A percentile compares a stretch with the other conserved stretches of the same genome.
These are phyloP conservation scores for Pseudozyma hubeiensis DNA, from an alignment of 1,284 basidiomycete genomes.

Conservation along the genomic window DNA sequence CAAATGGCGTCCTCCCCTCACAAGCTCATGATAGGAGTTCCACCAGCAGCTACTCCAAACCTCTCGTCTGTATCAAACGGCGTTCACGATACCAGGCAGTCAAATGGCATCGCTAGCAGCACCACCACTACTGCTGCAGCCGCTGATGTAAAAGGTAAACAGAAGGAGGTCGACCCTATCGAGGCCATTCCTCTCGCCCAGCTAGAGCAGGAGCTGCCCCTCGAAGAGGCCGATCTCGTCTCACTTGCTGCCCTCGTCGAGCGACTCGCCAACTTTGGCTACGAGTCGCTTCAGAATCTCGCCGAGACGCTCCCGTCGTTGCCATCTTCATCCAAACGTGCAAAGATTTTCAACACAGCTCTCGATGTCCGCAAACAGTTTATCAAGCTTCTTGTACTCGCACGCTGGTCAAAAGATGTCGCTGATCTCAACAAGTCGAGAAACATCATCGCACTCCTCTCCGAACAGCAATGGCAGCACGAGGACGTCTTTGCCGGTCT, in stretches of 20 bases:
- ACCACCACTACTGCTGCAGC: neutral
- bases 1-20: constrained; percentile 27
- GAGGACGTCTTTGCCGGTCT: constrained; percentile 77
- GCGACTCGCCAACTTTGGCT: constrained; percentile 81
- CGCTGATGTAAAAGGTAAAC: constrained; percentile 30
- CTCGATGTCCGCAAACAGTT: constrained; percentile 87
- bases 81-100: neutral
- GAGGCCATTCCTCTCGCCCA: constrained; percentile 60
- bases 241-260: constrained; percentile 80
- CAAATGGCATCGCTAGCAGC: constrained; percentile 3
- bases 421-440: constrained; percentile 54
- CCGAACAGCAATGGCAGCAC: constrained; percentile 79
- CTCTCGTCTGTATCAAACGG: constrained; percentile 6
- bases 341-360: constrained; percentile 85
- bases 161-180: constrained; percentile 32
- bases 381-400: constrained; percentile 78
- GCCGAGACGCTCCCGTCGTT: constrained; percentile 89
- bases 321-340: constrained; percentile 83
- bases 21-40: constrained; percentile 50
- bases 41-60: constrained; percentile 40
- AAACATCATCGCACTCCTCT: constrained; percentile 61
- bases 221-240: constrained; percentile 80
- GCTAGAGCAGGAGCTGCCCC: constrained; percentile 79
- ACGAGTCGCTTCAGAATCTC: constrained; percentile 83
- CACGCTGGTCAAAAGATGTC: constrained; percentile 59